Evolutionary conservation across 352 stramenopile species (phyloP).

Genomic region (Phytopythium mirpurense): DNA sequence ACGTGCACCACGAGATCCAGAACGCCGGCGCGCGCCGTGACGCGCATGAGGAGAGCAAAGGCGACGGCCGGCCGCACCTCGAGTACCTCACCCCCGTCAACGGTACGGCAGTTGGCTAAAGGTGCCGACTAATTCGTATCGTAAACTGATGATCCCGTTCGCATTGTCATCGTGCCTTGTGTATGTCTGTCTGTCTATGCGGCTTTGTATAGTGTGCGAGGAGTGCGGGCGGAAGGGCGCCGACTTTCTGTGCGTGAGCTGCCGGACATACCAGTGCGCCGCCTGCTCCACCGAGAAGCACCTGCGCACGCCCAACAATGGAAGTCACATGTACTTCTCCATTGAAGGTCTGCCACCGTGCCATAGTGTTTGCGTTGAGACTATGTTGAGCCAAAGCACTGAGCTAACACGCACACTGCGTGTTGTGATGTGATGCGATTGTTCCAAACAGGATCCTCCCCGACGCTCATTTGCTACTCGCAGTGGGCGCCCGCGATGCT

Average conservation of each 20-base stretch:
- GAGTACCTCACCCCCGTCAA: constrained; percentile 41
- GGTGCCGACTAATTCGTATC: not conserved
- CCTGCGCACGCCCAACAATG: constrained; percentile 13
- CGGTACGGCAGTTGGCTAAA: constrained; percentile 12
- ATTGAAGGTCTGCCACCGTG: constrained; percentile 36
- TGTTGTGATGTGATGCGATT: not conserved
- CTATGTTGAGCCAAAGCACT: too few species aligned
- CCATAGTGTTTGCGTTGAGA: too few species aligned
- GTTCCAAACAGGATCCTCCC: constrained; percentile 26
- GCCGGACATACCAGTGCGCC: constrained; percentile 53
- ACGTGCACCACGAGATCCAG: constrained; percentile 32
- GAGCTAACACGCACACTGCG: too few species aligned
- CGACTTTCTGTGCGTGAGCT: constrained; percentile 57
- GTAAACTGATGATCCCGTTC: not conserved
- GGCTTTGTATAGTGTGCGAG: constrained; percentile 35
- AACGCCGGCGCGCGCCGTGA: constrained; percentile 7
- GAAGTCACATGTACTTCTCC: constrained; percentile 46
- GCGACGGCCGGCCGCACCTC: constrained; percentile 39
- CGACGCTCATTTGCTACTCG: constrained; percentile 34
- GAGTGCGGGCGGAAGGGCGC: constrained; percentile 31
- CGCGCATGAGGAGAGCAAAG: constrained; percentile 39
- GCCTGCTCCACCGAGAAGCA: constrained; percentile 41
- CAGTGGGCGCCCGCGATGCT: constrained; percentile 37
- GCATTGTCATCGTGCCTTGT: too few species aligned
- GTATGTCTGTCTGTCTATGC: not conserved